Evolutionary conservation across 208 protist species (phyloP).

Genomic region (Leishmania turanica): DNA sequence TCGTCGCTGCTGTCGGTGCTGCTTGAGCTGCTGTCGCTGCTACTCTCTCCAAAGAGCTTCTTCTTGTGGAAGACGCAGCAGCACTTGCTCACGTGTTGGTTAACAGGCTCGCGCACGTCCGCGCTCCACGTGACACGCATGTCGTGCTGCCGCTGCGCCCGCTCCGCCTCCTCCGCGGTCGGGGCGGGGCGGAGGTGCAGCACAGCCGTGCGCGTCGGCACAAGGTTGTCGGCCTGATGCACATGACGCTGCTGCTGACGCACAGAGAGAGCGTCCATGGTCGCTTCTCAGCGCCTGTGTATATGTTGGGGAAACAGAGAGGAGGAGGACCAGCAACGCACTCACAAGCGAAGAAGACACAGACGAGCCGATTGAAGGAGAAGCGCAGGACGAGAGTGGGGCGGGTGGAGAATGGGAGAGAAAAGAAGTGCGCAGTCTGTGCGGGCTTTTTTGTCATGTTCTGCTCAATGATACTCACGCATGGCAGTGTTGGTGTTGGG

Average conservation of each 20-base stretch:
- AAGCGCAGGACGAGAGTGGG: neutral
- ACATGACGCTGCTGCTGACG: slow-evolving; percentile 8
- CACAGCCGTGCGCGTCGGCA: slow-evolving; percentile 32
- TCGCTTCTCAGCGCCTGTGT: neutral
- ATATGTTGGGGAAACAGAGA: neutral
- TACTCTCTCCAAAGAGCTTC: slow-evolving; percentile 87
- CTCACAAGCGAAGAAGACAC: neutral
- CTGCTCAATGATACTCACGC: no score
- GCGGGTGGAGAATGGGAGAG: neutral
- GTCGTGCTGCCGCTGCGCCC: slow-evolving; percentile 19
- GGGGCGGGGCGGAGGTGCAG: slow-evolving; percentile 33
- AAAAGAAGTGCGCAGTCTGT: no score
- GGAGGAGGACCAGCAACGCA: neutral
- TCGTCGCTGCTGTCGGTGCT: slow-evolving; percentile 26
- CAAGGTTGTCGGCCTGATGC: slow-evolving; percentile 8
- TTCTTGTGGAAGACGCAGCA: slow-evolving; percentile 92
- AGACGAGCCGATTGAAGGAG: neutral
- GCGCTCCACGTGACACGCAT: slow-evolving; percentile 68
- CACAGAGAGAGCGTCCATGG: slow-evolving; percentile 21
- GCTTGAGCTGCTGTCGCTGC: slow-evolving; percentile 59
- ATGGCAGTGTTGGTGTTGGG: no score
- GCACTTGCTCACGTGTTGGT: slow-evolving; percentile 85
- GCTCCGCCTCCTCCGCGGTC: slow-evolving; percentile 18
- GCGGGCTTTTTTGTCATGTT: no score
- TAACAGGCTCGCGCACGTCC: slow-evolving; percentile 46